Percentiles rank a stretch among this genome's conserved stretches.
Evolutionary conservation across 2,329 filamentous ascomycete species (phyloP).

Genomic region (Alternaria sp.): DNA sequence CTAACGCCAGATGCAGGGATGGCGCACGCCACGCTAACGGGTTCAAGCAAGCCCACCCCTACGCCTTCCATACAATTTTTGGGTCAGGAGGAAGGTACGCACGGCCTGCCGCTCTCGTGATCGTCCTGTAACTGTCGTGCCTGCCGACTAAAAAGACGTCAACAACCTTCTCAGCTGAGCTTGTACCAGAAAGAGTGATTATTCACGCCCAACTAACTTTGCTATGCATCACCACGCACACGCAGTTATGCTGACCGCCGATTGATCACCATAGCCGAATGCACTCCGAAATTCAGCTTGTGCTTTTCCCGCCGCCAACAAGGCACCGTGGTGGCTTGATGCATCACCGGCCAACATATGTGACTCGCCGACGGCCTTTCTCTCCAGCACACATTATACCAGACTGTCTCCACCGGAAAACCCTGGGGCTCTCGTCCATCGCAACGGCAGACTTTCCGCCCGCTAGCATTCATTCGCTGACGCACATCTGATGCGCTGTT

Average conservation of each 20-base stretch:
- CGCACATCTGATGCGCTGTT: conserved; percentile 22
- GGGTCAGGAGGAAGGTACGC: conserved; percentile 44
- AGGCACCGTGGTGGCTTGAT: conserved; percentile 18
- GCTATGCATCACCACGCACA: conserved; percentile 2
- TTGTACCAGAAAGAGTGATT: not conserved
- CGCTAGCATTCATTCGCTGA: conserved; percentile 24
- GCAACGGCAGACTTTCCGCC: conserved; percentile 25
- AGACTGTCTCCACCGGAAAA: conserved; percentile 27
- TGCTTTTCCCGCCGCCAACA: conserved; percentile 8
- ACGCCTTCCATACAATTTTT: conserved; percentile 35
- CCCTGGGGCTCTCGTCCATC: conserved; percentile 28
- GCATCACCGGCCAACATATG: conserved; percentile 13
- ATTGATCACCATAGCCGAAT: not conserved
- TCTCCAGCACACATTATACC: conserved; percentile 18
- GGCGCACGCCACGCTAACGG: conserved; percentile 30
- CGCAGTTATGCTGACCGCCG: conserved; percentile 13
- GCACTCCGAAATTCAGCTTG: not conserved
- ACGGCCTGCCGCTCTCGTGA: conserved; percentile 44
- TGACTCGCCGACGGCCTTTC: conserved; percentile 31
- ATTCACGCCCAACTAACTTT: not conserved
- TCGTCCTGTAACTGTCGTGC: conserved; percentile 27
- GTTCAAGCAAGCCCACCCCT: conserved; percentile 28
- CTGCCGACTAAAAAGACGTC: conserved; percentile 17
- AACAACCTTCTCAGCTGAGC: conserved; percentile 11
- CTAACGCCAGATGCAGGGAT: conserved; percentile 37